Base-by-base conservation (phyloP, 108 stramenopile species). In the Cylindrotheca closterium region DNA sequence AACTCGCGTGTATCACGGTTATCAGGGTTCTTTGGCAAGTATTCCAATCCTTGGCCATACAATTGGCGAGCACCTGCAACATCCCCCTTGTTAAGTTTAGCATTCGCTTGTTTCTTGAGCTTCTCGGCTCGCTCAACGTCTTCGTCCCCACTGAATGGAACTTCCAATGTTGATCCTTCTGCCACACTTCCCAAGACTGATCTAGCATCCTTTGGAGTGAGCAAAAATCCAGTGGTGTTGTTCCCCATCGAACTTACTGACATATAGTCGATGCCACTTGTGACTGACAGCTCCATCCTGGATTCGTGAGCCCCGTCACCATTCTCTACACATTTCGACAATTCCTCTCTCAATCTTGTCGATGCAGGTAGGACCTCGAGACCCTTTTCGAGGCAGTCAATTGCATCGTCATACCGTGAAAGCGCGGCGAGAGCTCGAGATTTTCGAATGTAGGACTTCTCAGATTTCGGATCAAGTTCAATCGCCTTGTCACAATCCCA, bases 371-470 rank as follows among this genome's bases (percentile, higher is more conserved):
- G 47, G 23, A 31, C 60, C 12, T 49, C 47, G 31, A 63, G 50
- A 17, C 66, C 72, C 23, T 47, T 56, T 47, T 68, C 65, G 12
- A 80, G 42, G 29, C 57, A 34, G n/a, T 30, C 12, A 2, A 67
- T 53, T 12, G 80, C 75, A 4, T 77, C 75, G 15, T 77, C 72
- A 47, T 56, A 65, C 27, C 68, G 58, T 26, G 79, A 66, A 46
- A 82, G 50, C 2, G 58, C 55, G 17, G 30, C 48, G 3, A 66
- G 63, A 25, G 74, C 69, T 17, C 66, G 52, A 10, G 73, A 59
- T 42, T 77, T 77, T 29, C 86, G 71, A 37, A 79, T 78, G 63
- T 83, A 74, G 15, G 82, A 71, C 63, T 87, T 87, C 58, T 58
- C 59, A 17, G 62, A 65, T 18, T 51, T 66, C 3, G 72, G 74